A percentile compares a stretch with the other conserved stretches of the same genome.
phyloP scores from a whole-genome alignment of 148 eudicot genomes.

The Arbutus unedo region DNA sequence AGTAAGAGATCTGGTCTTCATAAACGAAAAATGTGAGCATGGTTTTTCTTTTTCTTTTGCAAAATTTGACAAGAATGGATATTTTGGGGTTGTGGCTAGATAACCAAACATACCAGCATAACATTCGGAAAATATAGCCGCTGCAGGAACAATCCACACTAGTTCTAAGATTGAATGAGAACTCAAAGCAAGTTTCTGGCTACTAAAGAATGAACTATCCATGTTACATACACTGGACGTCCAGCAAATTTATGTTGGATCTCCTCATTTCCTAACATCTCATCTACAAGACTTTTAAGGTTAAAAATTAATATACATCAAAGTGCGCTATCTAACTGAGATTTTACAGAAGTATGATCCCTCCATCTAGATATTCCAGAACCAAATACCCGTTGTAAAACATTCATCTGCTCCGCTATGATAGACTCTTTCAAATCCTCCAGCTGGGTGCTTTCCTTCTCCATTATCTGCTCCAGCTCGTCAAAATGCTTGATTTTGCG shows the following conservation, averaged over 20 bases:
- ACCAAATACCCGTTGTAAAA: conserved; percentile 36
- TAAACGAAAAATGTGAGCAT: background rate
- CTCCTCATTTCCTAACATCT: conserved; percentile 7
- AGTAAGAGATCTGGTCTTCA: background rate
- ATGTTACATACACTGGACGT: conserved; percentile 18
- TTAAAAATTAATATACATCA: background rate
- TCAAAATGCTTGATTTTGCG: conserved; percentile 57
- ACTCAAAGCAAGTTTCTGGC: background rate
- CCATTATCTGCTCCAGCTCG: conserved; percentile 65
- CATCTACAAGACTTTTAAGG: background rate
- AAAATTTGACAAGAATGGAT: background rate
- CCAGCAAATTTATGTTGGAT: conserved; percentile 4
- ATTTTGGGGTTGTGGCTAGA: background rate
- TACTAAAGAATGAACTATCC: background rate
- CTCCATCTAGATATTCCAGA: conserved; percentile 54
- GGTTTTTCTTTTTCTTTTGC: background rate
- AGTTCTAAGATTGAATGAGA: background rate
- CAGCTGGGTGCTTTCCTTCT: conserved; percentile 52
- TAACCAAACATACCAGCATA: background rate
- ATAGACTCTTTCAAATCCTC: conserved; percentile 66
- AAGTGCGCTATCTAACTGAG: conserved; percentile 21
- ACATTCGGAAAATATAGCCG: background rate
- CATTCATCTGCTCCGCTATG: conserved; percentile 45
- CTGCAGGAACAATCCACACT: background rate
- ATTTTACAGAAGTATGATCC: conserved; percentile 31